Evolutionary conservation across 2,329 filamentous ascomycete genomes (phyloP).

Genomic region (Amauroascus niger): DNA sequence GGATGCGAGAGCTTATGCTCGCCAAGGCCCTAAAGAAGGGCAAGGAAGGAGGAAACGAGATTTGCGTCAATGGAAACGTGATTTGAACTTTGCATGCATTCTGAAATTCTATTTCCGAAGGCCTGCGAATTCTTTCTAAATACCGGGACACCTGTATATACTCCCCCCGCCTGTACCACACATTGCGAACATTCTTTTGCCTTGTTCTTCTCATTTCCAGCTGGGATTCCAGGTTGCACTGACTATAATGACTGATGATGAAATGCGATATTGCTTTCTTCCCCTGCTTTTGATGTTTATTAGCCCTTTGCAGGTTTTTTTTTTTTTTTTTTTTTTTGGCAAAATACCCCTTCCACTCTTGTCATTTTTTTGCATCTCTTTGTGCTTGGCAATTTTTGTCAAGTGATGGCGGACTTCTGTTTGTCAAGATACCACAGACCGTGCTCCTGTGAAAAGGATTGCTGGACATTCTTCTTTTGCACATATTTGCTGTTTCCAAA

Average conservation of each 20-base stretch:
- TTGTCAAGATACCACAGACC: conserved; percentile 2
- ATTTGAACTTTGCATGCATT: conserved; percentile 17
- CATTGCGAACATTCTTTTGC: conserved; percentile 3
- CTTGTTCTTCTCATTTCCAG: background rate
- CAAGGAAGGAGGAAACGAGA: conserved; percentile 24
- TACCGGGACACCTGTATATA: background rate
- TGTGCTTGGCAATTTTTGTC: background rate
- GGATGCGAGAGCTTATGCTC: conserved; percentile 49
- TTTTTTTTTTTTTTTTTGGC: conserved; percentile 1
- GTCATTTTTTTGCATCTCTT: background rate
- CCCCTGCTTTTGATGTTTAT: background rate
- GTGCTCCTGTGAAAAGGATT: conserved; percentile 1
- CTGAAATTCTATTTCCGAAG: background rate
- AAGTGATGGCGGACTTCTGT: background rate
- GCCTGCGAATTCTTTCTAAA: background rate
- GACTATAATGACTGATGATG: conserved; percentile 7
- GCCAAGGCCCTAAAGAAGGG: conserved; percentile 33
- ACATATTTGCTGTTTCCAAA: background rate
- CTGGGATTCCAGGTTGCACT: background rate
- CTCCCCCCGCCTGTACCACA: background rate
- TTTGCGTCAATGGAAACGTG: conserved; percentile 27
- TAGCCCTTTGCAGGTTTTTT: background rate
- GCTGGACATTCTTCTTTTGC: conserved; percentile 6
- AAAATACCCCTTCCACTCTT: background rate
- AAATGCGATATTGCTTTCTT: background rate